Evolutionary conservation across 2,329 filamentous ascomycete genomes (phyloP).

Genomic region (Monosporascus sp.): DNA sequence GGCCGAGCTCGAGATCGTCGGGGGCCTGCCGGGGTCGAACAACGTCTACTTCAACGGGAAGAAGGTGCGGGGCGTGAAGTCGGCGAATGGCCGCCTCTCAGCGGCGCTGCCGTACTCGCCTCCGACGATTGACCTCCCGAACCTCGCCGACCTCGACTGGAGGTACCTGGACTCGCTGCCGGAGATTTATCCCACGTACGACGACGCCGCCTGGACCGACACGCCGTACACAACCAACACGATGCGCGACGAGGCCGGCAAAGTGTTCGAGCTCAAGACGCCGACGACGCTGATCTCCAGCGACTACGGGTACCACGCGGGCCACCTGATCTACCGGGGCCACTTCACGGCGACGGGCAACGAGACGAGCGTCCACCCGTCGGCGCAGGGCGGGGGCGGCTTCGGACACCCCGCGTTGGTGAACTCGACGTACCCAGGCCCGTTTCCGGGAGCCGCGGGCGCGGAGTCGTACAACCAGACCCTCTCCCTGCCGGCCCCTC

Average conservation of each 20-base stretch:
- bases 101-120: too few species aligned
- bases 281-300: slow-evolving; percentile 61
- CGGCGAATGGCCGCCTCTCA: neutral
- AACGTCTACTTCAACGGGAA: slow-evolving; percentile 58
- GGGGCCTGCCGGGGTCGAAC: slow-evolving; percentile 45
- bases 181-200: slow-evolving; percentile 58
- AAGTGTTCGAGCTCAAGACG: slow-evolving; percentile 37
- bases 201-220: slow-evolving; percentile 64
- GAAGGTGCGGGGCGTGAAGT: slow-evolving; percentile 32
- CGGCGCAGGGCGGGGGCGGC: slow-evolving; percentile 61
- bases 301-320: slow-evolving; percentile 71
- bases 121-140: slow-evolving; percentile 37
- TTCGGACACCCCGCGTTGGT: slow-evolving; percentile 68
- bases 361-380: slow-evolving; percentile 52
- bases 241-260: too few species aligned
- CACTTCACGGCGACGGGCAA: slow-evolving; percentile 61
- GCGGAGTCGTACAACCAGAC: slow-evolving; percentile 36
- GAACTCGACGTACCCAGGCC: slow-evolving; percentile 56
- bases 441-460: slow-evolving; percentile 21
- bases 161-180: slow-evolving; percentile 66
- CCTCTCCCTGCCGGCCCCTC: slow-evolving; percentile 37
- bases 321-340: slow-evolving; percentile 64
- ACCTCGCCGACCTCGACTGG: slow-evolving; percentile 58
- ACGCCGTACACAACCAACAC: slow-evolving; percentile 56
- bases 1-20: slow-evolving; percentile 62